Percentiles rank a stretch among this genome's conserved stretches.
Evolutionary conservation across 2,329 filamentous ascomycete genomes (phyloP).

Genomic region (Neonectria sp.): DNA sequence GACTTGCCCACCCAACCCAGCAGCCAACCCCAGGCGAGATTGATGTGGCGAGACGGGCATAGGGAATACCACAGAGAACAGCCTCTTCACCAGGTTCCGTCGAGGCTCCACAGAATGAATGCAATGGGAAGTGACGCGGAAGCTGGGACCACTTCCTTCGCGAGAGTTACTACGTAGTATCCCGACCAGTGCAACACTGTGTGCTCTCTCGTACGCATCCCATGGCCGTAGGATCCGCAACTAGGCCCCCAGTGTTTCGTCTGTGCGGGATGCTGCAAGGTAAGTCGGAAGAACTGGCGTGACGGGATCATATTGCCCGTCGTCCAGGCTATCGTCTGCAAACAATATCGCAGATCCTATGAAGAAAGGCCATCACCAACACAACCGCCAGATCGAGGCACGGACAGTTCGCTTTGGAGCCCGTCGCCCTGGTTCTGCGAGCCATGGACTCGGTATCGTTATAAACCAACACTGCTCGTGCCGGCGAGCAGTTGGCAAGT

Average conservation of each 20-base stretch:
- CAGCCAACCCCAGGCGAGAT: constrained; percentile 26
- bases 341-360: constrained; percentile 27
- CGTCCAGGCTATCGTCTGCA: constrained; percentile 21
- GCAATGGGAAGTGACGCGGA: constrained; percentile 12
- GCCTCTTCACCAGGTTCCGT: constrained; percentile 11
- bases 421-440: constrained; percentile 17
- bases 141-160: constrained; percentile 6
- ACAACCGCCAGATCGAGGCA: constrained; percentile 24
- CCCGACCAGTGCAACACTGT: not conserved
- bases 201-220: not conserved
- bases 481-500: constrained; percentile 9
- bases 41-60: constrained; percentile 24
- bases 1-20: constrained; percentile 3
- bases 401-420: constrained; percentile 9
- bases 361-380: constrained; percentile 1
- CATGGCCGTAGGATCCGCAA: constrained; percentile 7
- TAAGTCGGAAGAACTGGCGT: constrained; percentile 25
- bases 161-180: not conserved
- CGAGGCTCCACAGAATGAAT: constrained; percentile 9
- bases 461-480: constrained; percentile 18
- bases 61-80: not conserved
- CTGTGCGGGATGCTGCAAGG: constrained; percentile 25
- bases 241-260: constrained; percentile 17
- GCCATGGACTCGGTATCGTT: constrained; percentile 20
- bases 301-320: constrained; percentile 10